Conservation (phyloP, 1,139 yeast genomes). For the Nakaseomyces nivariensis region DNA sequence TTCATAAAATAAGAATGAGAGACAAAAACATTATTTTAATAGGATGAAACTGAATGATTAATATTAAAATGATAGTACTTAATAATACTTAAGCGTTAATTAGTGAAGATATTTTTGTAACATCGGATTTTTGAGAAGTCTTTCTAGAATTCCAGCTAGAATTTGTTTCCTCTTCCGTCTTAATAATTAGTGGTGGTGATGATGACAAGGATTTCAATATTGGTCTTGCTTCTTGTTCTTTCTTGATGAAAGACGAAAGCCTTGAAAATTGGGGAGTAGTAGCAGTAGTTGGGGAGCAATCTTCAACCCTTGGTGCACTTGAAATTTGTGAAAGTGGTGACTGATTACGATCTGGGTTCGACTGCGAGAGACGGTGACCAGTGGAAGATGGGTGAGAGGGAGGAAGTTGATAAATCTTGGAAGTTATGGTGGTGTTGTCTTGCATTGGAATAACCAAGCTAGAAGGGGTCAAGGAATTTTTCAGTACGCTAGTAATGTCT, state of each 20-base stretch:
- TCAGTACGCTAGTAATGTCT: slow-evolving; percentile 32
- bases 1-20: not conserved
- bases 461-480: slow-evolving; percentile 1
- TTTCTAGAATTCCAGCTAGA: slow-evolving; percentile 3
- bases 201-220: not conserved
- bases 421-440: slow-evolving; percentile 1
- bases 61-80: not conserved
- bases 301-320: not conserved
- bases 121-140: slow-evolving; percentile 2
- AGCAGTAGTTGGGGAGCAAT: not conserved
- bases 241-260: not conserved
- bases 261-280: not conserved
- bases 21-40: not conserved
- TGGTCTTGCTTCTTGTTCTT: not conserved
- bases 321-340: not conserved
- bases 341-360: not conserved
- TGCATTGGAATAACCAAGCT: slow-evolving; percentile 2
- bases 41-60: slow-evolving; percentile 1
- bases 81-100: not conserved
- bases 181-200: not conserved
- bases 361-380: not conserved
- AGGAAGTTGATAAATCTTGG: slow-evolving; percentile 1
- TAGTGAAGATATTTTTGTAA: slow-evolving; percentile 2
- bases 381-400: not conserved
- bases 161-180: not conserved